Evolutionary conservation across 1,284 basidiomycete genomes (phyloP).

Genomic region (Kwoniella shivajii): DNA sequence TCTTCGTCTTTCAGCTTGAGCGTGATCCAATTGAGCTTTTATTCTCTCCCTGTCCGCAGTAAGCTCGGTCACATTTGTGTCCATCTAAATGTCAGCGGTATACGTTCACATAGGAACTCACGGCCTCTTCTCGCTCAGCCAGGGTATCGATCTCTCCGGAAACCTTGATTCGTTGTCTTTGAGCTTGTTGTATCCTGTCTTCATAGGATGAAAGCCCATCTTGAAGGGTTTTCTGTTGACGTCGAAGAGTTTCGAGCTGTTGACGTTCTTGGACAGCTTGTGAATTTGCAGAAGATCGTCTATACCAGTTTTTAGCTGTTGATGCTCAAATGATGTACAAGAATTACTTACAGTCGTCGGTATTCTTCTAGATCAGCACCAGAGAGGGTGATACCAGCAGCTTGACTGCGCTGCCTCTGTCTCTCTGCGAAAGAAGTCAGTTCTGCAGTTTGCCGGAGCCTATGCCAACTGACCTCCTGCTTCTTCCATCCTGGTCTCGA

Average conservation of each 20-base stretch:
- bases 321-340: neutral
- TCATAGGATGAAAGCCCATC: slow-evolving; percentile 62
- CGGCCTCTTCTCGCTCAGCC: slow-evolving; percentile 64
- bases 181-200: slow-evolving; percentile 67
- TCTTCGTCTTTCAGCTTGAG: slow-evolving; percentile 41
- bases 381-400: slow-evolving; percentile 72
- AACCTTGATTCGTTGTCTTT: slow-evolving; percentile 65
- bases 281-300: slow-evolving; percentile 62
- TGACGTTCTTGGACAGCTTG: slow-evolving; percentile 86
- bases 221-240: slow-evolving; percentile 75
- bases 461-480: slow-evolving; percentile 65
- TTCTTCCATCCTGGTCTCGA: slow-evolving; percentile 70
- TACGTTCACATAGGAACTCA: slow-evolving; percentile 43
- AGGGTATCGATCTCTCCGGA: slow-evolving; percentile 64
- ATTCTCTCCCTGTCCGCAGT: slow-evolving; percentile 36
- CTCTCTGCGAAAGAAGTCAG: slow-evolving; percentile 61
- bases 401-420: slow-evolving; percentile 69
- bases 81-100: slow-evolving; percentile 18
- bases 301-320: slow-evolving; percentile 5
- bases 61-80: slow-evolving; percentile 63
- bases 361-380: slow-evolving; percentile 87
- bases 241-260: slow-evolving; percentile 73
- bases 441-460: neutral
- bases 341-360: slow-evolving; percentile 67
- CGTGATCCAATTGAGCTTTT: slow-evolving; percentile 44